phyloP scores from a whole-genome alignment of 1,284 basidiomycete genomes.

The Irpex rosettiformis region DNA sequence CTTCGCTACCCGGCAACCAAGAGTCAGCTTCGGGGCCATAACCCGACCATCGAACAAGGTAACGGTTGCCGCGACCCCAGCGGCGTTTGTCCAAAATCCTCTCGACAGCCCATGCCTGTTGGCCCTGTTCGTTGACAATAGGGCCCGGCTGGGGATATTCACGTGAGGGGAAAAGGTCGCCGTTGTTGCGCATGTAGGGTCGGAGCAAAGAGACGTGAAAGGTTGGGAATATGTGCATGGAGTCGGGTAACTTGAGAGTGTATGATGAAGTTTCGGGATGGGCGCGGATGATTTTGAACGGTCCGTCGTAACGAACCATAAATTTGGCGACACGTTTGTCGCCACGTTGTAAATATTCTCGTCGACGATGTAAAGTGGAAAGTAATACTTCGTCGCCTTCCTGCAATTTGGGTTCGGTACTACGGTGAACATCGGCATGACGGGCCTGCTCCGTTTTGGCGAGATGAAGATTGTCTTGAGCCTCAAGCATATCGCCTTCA shows the following conservation, averaged over 20 bases:
- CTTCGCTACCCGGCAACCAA: constrained; percentile 7
- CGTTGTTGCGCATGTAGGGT: constrained; percentile 4
- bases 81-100: neutral
- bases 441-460: constrained; percentile 6
- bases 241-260: neutral
- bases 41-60: constrained; percentile 14
- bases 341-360: constrained; percentile 4
- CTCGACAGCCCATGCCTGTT: constrained; percentile 5
- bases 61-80: constrained; percentile 6
- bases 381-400: neutral
- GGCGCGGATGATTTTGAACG: neutral
- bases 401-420: constrained; percentile 5
- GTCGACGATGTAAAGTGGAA: neutral
- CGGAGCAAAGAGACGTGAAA: neutral
- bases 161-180: constrained; percentile 12
- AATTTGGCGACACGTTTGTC: constrained; percentile 6
- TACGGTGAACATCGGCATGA: constrained; percentile 8
- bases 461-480: constrained; percentile 6
- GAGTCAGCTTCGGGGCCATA: constrained; percentile 10
- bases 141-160: neutral
- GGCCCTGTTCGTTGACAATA: neutral
- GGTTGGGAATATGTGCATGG: neutral
- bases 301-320: constrained; percentile 3
- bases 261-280: neutral
- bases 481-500: constrained; percentile 4